Percentiles rank a stretch among this genome's conserved stretches.
Conservation (phyloP, 495 filamentous ascomycete genomes). For the Halenospora varia region DNA sequence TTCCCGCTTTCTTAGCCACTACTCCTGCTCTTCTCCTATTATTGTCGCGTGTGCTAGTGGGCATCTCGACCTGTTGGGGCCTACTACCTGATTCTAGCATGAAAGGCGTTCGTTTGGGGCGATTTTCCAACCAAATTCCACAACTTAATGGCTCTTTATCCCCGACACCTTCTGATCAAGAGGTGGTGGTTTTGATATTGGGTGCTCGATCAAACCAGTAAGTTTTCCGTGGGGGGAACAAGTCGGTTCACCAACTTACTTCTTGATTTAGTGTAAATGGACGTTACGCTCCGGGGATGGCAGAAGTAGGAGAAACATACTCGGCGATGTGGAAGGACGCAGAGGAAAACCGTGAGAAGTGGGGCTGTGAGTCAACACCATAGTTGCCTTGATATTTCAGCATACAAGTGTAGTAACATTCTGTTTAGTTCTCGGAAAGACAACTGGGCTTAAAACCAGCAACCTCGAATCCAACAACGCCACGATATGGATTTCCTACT, state of each 20-base stretch:
- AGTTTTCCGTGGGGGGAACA: neutral
- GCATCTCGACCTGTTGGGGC: neutral
- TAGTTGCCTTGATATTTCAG: neutral
- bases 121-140: neutral
- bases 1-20: neutral
- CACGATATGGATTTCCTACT: slow-evolving; percentile 1
- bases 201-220: neutral
- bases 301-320: neutral
- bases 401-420: neutral
- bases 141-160: neutral
- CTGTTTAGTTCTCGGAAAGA: neutral
- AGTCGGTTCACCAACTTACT: neutral
- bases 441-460: neutral
- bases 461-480: neutral
- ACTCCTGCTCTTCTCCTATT: neutral
- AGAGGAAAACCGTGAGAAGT: neutral
- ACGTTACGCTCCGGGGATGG: neutral
- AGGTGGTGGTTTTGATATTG: neutral
- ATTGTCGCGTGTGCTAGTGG: neutral
- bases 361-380: neutral
- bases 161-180: neutral
- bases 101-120: neutral
- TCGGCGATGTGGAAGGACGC: neutral
- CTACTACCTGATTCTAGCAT: neutral
- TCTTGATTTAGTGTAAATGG: neutral